Percentiles rank a stretch among this genome's conserved stretches.
Evolutionary conservation across 2,329 filamentous ascomycete species (phyloP).

Genomic region (Didymella pomorum): DNA sequence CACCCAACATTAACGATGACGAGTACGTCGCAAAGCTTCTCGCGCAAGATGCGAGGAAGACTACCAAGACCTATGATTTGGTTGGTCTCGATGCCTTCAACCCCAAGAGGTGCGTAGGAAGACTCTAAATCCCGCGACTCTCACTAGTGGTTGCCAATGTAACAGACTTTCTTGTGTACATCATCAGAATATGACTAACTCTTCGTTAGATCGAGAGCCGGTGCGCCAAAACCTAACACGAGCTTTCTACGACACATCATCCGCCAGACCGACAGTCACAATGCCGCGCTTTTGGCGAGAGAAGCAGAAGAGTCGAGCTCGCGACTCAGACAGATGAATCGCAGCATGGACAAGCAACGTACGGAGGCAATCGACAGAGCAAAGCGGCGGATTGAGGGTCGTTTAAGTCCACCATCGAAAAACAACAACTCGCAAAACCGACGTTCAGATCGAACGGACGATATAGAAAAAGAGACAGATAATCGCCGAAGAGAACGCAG

Average conservation of each 20-base stretch:
- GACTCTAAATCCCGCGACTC: slow-evolving; percentile 8
- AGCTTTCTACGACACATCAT: slow-evolving; percentile 89
- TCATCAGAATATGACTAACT: not conserved
- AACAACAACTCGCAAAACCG: slow-evolving; percentile 27
- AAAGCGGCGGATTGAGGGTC: slow-evolving; percentile 29
- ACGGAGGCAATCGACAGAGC: slow-evolving; percentile 22
- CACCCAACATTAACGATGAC: slow-evolving; percentile 61
- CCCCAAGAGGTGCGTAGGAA: slow-evolving; percentile 58
- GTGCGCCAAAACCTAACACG: slow-evolving; percentile 87
- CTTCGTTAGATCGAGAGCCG: slow-evolving; percentile 64
- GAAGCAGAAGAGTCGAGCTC: slow-evolving; percentile 81
- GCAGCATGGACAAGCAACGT: slow-evolving; percentile 26
- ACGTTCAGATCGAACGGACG: slow-evolving; percentile 30
- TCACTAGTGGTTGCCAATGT: slow-evolving; percentile 6
- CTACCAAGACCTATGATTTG: slow-evolving; percentile 75
- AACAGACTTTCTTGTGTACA: not conserved
- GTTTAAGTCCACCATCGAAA: slow-evolving; percentile 31
- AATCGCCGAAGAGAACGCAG: slow-evolving; percentile 13
- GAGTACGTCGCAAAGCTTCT: slow-evolving; percentile 84
- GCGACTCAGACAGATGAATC: slow-evolving; percentile 64
- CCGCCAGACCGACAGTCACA: slow-evolving; percentile 86
- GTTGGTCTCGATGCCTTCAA: slow-evolving; percentile 75
- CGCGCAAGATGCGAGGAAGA: slow-evolving; percentile 78
- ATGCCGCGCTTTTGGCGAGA: slow-evolving; percentile 82
- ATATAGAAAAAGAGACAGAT: slow-evolving; percentile 30